Base-by-base conservation (phyloP, 2,329 filamentous ascomycete species). In the Diaporthe vexans region DNA sequence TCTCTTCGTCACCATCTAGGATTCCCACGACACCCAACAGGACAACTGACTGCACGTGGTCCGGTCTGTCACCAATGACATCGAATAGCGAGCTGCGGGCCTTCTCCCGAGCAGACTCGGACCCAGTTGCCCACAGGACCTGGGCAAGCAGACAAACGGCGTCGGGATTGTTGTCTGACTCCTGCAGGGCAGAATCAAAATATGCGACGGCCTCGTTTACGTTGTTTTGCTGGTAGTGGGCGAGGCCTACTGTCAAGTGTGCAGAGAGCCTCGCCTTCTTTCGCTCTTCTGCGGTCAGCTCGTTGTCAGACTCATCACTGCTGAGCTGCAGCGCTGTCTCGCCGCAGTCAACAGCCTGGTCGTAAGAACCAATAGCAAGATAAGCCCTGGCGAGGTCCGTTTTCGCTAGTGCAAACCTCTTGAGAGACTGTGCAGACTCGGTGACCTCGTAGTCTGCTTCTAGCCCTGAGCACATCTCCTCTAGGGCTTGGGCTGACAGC, bases 91-190 rank as follows among this genome's bases (percentile, higher is more conserved):
- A 90, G 70, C 94, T 91, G 4, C 95, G 90, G 21, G 96, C 95
- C 76, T 94, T 91, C 67, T 92, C 91, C 61, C 93, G 91, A 72
- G 95, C 94, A 0, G 92, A 88, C 9, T 93, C 90, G 0, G 92
- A 91, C 11, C 94, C 95, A 77, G 94, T 95, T 0, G 95, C 95
- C 96, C 97, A 99, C 0, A 98, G 88, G 0, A 98, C 94, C 83
- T 98, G 95, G 0, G 95, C 94, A 17, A 98, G 87, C 17, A 98
- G 87, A 79, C 95, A 98, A 0, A 95, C 92, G 1, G 96, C 93
- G 80, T 98, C 95, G 0, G 95, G 93, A 76, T 95, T 92, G 51
- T 90, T 90, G 40, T 90, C 85, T 0, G 94, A 95, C 81, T 97
- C 95, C 73, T 92, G 88, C 10, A 98, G 87, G 0, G 95, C 95